A percentile compares a stretch with the other conserved stretches of the same genome.
These are phyloP conservation scores for Paraphaeosphaeria sporulosa DNA, from an alignment of 2,329 filamentous ascomycete species.

Conservation along the genomic window DNA sequence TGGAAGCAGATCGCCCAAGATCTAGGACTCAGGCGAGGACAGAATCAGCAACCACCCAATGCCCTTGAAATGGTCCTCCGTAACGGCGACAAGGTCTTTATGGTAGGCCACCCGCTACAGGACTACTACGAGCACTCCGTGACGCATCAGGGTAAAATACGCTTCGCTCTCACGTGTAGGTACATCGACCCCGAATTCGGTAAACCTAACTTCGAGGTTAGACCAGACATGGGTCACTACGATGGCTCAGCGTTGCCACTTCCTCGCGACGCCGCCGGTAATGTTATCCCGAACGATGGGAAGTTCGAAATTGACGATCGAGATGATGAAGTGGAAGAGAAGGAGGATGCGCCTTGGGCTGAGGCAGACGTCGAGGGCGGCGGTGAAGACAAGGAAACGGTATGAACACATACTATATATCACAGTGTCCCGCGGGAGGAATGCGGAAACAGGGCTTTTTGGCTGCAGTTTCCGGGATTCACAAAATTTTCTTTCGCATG, in stretches of 20 bases:
- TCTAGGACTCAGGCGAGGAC: constrained; percentile 41
- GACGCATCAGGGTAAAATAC: constrained; percentile 57
- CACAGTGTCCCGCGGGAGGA: background rate
- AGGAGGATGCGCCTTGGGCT: background rate
- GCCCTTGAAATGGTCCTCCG: constrained; percentile 59
- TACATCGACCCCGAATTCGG: constrained; percentile 59
- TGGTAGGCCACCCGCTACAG: constrained; percentile 68
- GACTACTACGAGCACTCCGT: constrained; percentile 67
- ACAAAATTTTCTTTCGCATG: background rate
- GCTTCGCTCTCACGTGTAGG: constrained; percentile 66
- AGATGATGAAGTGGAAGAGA: background rate
- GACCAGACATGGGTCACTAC: constrained; percentile 44
- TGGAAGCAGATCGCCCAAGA: constrained; percentile 47
- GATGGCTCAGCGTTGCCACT: constrained; percentile 35
- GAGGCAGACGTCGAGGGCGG: background rate
- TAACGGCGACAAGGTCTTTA: constrained; percentile 71
- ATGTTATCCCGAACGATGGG: background rate
- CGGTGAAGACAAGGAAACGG: background rate
- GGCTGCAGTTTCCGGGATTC: background rate
- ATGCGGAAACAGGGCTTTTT: background rate
- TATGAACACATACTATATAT: background rate
- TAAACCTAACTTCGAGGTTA: constrained; percentile 46
- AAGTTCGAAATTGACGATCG: background rate
- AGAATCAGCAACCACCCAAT: constrained; percentile 34
- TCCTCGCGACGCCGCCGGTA: background rate